Base-by-base conservation (phyloP, 2,329 filamentous ascomycete species). In the Paraphoma sp. region DNA sequence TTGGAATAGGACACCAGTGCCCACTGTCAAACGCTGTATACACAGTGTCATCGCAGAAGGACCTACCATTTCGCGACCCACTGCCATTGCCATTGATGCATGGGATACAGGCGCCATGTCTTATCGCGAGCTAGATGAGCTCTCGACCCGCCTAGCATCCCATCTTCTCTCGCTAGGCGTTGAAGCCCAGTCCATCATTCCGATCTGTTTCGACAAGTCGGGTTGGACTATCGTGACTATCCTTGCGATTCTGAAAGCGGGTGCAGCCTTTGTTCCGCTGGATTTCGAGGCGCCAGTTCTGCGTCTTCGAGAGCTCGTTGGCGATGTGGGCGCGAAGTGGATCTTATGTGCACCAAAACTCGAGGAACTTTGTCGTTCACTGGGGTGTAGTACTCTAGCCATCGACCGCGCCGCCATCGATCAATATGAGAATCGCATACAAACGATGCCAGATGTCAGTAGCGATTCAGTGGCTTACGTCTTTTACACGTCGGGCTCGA, bases 401-500 rank as follows among this genome's bases (percentile, higher is more conserved):
- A 36, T 73, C 75, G 42, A 80, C 78, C 40, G 75, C 77, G 18
- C 79, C 74, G 51, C 76, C 78, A 17, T 76, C 80, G 40, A 74
- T 78, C 10, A 64, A 69, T 62, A 36, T 72, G 64, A 43, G 74
- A 71, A 57, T 57, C 60, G 59, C 67, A 53, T 76, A 0, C 65
- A 58, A 6, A 46, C 67, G 0, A 64, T 74, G 0, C 70, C 74
- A 0, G 62, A 75, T 6, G 73, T 79, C 0, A 68, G 75, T 0
- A 77, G 81, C 0, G 76, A 82, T 18, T 81, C 84, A 23, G 79
- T 81, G 2, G 87, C 87, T 0, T 89, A 87, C 65, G 80, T 87
- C 3, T 82, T 90, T 4, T 86, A 89, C 58, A 84, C 83, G 0
- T 84, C 83, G 2, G 84, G 84, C 0, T 84, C 84, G 0, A 84